These are phyloP conservation scores for Dicorynia guianensis DNA, from an alignment of 306 rosid species.

Conservation along the genomic window DNA sequence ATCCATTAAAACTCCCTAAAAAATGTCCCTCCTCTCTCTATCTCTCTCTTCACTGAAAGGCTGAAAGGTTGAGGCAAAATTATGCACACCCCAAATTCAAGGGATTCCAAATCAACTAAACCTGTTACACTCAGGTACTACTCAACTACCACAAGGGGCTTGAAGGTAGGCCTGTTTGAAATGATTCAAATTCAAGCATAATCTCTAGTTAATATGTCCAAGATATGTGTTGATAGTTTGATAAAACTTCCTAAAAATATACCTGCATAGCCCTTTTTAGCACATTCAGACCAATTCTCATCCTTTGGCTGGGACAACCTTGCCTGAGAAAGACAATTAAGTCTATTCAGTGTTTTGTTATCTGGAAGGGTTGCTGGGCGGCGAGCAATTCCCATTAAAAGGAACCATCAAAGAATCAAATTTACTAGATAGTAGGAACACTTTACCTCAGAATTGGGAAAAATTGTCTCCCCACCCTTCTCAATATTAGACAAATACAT, in stretches of 20 bases:
- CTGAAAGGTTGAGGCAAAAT: not conserved
- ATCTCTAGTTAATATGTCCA: not conserved
- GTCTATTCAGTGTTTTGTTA: not conserved
- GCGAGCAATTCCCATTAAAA: not conserved
- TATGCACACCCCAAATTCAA: not conserved
- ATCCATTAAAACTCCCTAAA: no score
- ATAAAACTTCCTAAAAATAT: slow-evolving; percentile 27
- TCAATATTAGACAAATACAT: slow-evolving; percentile 90
- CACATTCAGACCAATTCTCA: slow-evolving; percentile 73
- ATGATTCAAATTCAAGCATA: slow-evolving; percentile 3
- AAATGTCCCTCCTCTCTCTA: no score
- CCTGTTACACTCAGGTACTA: not conserved
- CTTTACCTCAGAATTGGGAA: slow-evolving; percentile 78
- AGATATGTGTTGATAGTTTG: not conserved
- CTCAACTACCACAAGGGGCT: slow-evolving; percentile 1
- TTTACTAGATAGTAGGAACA: slow-evolving; percentile 14
- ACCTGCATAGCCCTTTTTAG: slow-evolving; percentile 88
- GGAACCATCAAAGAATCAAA: slow-evolving; percentile 28
- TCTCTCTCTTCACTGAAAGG: not conserved
- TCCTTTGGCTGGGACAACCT: slow-evolving; percentile 58
- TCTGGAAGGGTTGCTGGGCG: no score
- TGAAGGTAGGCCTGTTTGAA: slow-evolving; percentile 31
- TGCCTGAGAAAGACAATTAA: slow-evolving; percentile 50
- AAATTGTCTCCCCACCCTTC: slow-evolving; percentile 95
- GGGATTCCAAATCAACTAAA: not conserved